phyloP scores from a whole-genome alignment of 495 filamentous ascomycete species.

The Bryoglossum gracile region DNA sequence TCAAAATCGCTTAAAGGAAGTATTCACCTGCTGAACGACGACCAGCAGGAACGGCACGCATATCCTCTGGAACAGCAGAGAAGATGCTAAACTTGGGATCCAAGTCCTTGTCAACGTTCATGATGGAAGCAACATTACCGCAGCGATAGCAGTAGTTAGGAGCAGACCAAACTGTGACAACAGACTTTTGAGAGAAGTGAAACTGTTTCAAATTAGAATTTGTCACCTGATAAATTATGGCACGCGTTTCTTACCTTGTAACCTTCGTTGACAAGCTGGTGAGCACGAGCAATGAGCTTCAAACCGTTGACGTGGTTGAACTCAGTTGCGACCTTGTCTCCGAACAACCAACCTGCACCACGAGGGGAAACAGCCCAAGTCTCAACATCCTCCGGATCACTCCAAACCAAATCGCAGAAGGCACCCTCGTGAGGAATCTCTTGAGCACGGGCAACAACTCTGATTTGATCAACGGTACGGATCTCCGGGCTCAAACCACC shows the following conservation, averaged over 20 bases:
- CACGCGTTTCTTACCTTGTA: conserved; percentile 61
- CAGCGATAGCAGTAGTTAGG: conserved; percentile 99
- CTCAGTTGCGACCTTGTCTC: conserved; percentile 94
- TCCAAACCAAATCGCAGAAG: conserved; percentile 98
- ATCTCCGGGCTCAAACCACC: conserved; percentile 97
- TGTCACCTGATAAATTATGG: too few species aligned
- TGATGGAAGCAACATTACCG: conserved; percentile 94
- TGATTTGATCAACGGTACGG: conserved; percentile 88
- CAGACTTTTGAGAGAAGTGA: conserved; percentile 90
- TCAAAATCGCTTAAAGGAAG: conserved; percentile 60
- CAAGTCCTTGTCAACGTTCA: conserved; percentile 80
- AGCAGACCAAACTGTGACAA: conserved; percentile 98
- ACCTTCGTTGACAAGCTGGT: conserved; percentile 96
- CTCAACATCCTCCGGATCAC: conserved; percentile 95
- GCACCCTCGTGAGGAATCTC: conserved; percentile 98
- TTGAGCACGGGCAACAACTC: conserved; percentile 94
- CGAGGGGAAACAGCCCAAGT: conserved; percentile 95
- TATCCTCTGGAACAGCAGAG: conserved; percentile 85
- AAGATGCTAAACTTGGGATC: conserved; percentile 91
- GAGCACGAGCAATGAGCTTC: conserved; percentile 88
- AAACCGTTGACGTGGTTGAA: conserved; percentile 98
- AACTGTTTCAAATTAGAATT: conserved; percentile 45
- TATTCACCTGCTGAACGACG: conserved; percentile 84
- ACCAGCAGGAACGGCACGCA: conserved; percentile 76
- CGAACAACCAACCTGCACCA: conserved; percentile 95